Conservation (phyloP, 1,284 basidiomycete genomes). For the Leccinum idahoense region DNA sequence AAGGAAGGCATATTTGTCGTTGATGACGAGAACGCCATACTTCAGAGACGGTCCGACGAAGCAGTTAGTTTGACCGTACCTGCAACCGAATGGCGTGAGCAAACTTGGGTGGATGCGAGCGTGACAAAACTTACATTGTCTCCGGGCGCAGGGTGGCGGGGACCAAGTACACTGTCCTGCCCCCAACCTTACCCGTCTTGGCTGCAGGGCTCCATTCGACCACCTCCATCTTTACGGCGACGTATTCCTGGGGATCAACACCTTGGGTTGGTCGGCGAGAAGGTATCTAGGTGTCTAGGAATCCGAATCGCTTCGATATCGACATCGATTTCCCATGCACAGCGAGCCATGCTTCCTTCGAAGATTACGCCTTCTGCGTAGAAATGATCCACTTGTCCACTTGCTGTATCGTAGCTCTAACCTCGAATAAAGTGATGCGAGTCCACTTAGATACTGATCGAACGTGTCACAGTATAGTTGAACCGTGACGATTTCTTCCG, state of each 20-base stretch:
- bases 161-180: slow-evolving; percentile 85
- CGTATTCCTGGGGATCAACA: slow-evolving; percentile 95
- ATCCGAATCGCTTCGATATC: slow-evolving; percentile 56
- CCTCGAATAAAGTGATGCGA: slow-evolving; percentile 65
- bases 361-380: slow-evolving; percentile 72
- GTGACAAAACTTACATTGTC: slow-evolving; percentile 68
- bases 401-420: slow-evolving; percentile 64
- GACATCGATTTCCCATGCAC: slow-evolving; percentile 73
- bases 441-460: no score
- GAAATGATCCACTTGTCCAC: slow-evolving; percentile 64
- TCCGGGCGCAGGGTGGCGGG: slow-evolving; percentile 96
- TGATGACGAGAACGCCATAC: slow-evolving; percentile 88
- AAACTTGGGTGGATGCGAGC: slow-evolving; percentile 6
- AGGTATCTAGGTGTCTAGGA: slow-evolving; percentile 35
- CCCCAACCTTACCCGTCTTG: slow-evolving; percentile 61
- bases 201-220: slow-evolving; percentile 71
- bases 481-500: no score
- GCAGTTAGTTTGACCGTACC: slow-evolving; percentile 98
- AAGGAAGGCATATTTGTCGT: slow-evolving; percentile 85
- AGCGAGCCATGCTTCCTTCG: slow-evolving; percentile 78
- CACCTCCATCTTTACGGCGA: slow-evolving; percentile 93
- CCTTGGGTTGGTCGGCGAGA: slow-evolving; percentile 47
- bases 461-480: no score
- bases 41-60: slow-evolving; percentile 91
- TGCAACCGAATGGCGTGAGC: slow-evolving; percentile 27